These are phyloP conservation scores for Rhodotorula sp. DNA, from an alignment of 1,284 basidiomycete species.

Conservation along the genomic window DNA sequence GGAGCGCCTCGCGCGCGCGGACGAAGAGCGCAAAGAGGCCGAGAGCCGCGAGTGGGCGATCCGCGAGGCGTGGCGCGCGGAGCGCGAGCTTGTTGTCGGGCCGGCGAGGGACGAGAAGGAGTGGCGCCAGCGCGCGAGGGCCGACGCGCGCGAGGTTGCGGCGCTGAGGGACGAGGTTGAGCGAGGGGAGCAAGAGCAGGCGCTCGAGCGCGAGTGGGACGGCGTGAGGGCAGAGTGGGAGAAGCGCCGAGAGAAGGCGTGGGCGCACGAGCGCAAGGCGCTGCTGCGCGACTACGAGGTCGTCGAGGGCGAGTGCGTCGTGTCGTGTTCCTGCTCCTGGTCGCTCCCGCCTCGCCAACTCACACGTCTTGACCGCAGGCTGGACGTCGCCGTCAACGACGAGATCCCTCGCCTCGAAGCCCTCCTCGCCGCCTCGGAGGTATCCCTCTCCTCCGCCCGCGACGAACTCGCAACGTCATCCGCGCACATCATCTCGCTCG, in stretches of 20 bases:
- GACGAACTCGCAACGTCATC: neutral
- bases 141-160: constrained; percentile 25
- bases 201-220: neutral
- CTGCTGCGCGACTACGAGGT: constrained; percentile 5
- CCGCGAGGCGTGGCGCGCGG: constrained; percentile 3
- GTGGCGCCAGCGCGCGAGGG: constrained; percentile 37
- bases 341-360: neutral
- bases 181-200: neutral
- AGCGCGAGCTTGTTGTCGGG: constrained; percentile 10
- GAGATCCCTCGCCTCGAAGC: constrained; percentile 25
- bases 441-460: neutral
- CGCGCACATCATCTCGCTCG: neutral
- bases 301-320: constrained; percentile 25
- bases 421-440: constrained; percentile 1
- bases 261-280: constrained; percentile 9
- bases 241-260: constrained; percentile 1
- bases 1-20: neutral
- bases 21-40: neutral
- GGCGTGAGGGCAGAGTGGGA: constrained; percentile 5
- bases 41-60: neutral
- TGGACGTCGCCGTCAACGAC: constrained; percentile 26
- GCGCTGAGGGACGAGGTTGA: constrained; percentile 22
- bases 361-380: constrained; percentile 1
- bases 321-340: neutral
- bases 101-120: constrained; percentile 32